Conservation (phyloP, 73 alveolate species). For the Diophrys appendiculata region DNA sequence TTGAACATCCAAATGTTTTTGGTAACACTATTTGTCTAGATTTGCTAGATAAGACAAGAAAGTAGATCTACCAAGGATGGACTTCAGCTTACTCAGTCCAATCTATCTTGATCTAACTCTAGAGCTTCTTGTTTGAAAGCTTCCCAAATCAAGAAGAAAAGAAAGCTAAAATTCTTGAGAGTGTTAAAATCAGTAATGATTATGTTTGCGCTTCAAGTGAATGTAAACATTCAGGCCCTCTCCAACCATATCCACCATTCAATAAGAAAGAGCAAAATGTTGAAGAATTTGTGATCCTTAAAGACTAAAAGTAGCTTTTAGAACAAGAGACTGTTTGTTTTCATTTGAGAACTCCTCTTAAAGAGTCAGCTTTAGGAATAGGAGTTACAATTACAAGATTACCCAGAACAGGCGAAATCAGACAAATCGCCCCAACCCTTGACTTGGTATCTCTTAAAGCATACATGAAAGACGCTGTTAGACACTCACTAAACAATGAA, state of each 20-base stretch:
- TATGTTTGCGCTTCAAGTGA: conserved; percentile 73
- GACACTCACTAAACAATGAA: conserved; percentile 81
- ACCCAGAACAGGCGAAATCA: conserved; percentile 94
- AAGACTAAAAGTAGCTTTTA: conserved; percentile 66
- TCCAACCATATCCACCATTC: conserved; percentile 87
- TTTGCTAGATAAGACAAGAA: conserved; percentile 47
- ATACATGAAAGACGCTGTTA: conserved; percentile 88
- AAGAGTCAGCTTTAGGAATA: conserved; percentile 83
- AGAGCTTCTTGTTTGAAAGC: conserved; percentile 87
- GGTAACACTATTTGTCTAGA: conserved; percentile 72
- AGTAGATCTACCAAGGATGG: conserved; percentile 91
- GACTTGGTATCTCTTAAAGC: conserved; percentile 91
- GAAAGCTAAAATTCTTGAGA: conserved; percentile 53
- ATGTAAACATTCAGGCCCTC: conserved; percentile 90
- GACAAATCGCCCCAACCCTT: conserved; percentile 83
- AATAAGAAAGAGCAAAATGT: conserved; percentile 62
- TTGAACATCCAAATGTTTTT: conserved; percentile 60
- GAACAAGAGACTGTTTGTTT: conserved; percentile 86
- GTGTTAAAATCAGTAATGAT: conserved; percentile 73
- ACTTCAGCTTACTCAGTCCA: conserved; percentile 91
- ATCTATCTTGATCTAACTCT: conserved; percentile 84
- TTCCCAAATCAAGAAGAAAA: conserved; percentile 58
- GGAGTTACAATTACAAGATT: conserved; percentile 82
- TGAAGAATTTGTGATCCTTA: conserved; percentile 54
- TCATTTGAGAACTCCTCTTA: conserved; percentile 65